A percentile compares a stretch with the other conserved stretches of the same genome.
These are phyloP conservation scores for Gillenia trifoliata DNA, from an alignment of 306 rosid species.

Conservation along the genomic window DNA sequence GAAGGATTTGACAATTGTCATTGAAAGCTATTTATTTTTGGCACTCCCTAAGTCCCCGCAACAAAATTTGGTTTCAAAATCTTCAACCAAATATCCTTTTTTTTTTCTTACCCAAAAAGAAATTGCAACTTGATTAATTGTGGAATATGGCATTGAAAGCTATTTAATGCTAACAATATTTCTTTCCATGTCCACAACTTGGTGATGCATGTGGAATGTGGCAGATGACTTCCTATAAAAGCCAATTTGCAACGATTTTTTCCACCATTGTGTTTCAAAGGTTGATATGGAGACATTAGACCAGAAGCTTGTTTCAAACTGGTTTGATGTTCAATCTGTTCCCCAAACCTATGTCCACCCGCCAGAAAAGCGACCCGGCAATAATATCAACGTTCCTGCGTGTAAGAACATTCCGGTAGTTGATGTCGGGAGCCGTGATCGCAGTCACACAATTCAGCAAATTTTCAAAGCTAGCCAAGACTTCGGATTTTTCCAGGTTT, in stretches of 20 bases:
- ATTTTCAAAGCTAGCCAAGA: slow-evolving; percentile 47
- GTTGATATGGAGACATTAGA: neutral
- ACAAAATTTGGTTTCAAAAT: too few species aligned
- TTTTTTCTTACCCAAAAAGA: neutral
- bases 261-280: neutral
- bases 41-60: neutral
- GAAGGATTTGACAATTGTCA: neutral
- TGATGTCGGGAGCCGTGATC: slow-evolving; percentile 37
- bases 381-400: slow-evolving; percentile 1
- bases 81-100: neutral
- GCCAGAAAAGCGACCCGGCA: slow-evolving; percentile 29
- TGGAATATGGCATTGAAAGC: neutral
- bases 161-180: neutral
- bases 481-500: slow-evolving; percentile 69
- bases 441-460: slow-evolving; percentile 18
- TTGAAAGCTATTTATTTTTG: neutral
- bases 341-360: slow-evolving; percentile 32
- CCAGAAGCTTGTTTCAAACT: slow-evolving; percentile 25
- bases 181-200: neutral
- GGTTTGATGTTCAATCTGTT: slow-evolving; percentile 18
- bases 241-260: neutral
- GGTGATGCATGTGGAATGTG: neutral
- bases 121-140: neutral
- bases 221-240: slow-evolving; percentile 1
- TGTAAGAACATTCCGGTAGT: slow-evolving; percentile 40